Evolutionary conservation across 495 filamentous ascomycete species (phyloP), one percentile per base, ranked within the genome.

Genomic region (Penicillium macrosclerotiorum): DNA sequence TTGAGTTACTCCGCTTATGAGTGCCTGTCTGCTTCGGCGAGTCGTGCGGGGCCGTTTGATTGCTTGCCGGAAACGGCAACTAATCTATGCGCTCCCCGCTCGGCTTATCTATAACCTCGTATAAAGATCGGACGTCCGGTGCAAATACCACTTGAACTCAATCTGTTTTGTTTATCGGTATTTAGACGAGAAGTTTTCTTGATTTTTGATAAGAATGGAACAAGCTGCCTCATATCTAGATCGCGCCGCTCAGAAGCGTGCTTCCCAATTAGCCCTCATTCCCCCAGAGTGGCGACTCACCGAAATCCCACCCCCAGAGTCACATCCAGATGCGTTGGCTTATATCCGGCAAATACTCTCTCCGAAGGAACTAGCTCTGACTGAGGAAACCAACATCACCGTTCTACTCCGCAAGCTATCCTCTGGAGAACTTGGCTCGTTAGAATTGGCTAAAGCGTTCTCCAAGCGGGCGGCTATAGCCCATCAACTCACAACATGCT

Each of bases 381-480:
- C 78, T 2, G 76, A 79, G 42, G 66, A 63, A 24, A 41, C 67
- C 0, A 63, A 69, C 35, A 59, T 74, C 11, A 63, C 68, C 16
- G 50, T 62, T 2, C 68, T 83, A 0, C 49, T 78, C 2, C 43
- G 49, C 3, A 58, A 68, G 34, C 62, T 84, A 2, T 67, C 73
- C 3, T 67, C 54, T 5, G 68, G 74, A 3, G 49, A 71, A 13
- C 47, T 81, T 3, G 70, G 65, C 4, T 65, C 68, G 3, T 54
- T 66, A 0, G 59, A 70, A 17, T 70, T 84, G 6, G 79, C 73
- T 0, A 75, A 62, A 5, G 82, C 80, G 3, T 86, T 84, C 52
- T 65, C 77, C 2, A 74, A 81, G 31, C 72, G 82, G 20, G 80
- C 82, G 2, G 76, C 68, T 7, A 52, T 85, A 12, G 80, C 81